These are phyloP conservation scores for Fusarium zealandicum DNA, from an alignment of 2,329 filamentous ascomycete genomes.

Conservation along the genomic window DNA sequence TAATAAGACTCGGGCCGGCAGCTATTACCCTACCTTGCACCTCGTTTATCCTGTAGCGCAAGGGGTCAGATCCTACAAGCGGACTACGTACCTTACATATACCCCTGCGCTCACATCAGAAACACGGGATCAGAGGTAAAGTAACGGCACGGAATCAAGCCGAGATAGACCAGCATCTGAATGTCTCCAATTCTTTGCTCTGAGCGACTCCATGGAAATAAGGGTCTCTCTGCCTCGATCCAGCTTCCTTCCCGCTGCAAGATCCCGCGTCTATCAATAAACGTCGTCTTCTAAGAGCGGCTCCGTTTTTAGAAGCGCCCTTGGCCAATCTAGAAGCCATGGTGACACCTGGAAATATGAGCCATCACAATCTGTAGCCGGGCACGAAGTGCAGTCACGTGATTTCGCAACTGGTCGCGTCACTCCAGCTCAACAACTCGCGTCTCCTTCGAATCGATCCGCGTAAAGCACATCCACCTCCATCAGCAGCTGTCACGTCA, in stretches of 20 bases:
- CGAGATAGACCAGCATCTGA: background rate
- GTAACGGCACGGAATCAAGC: conserved; percentile 19
- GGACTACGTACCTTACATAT: too few species aligned
- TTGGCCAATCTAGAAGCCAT: conserved; percentile 3
- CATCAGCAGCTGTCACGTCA: background rate
- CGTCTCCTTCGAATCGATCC: conserved; percentile 19
- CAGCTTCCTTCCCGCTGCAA: conserved; percentile 9
- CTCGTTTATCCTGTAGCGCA: conserved; percentile 1
- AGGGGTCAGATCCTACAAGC: conserved; percentile 11
- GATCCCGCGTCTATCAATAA: conserved; percentile 21
- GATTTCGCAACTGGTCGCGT: conserved; percentile 43
- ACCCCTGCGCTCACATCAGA: conserved; percentile 9
- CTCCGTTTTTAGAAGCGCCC: conserved; percentile 19
- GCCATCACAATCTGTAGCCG: background rate
- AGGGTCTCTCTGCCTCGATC: background rate
- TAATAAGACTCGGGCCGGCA: too few species aligned
- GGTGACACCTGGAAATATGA: conserved; percentile 25
- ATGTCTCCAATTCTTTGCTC: background rate
- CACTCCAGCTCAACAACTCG: conserved; percentile 19
- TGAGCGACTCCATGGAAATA: conserved; percentile 1
- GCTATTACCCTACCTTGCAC: too few species aligned
- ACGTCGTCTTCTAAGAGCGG: too few species aligned
- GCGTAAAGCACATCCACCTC: conserved; percentile 29
- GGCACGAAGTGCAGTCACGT: conserved; percentile 32
- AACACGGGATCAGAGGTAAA: conserved; percentile 6